Conservation (phyloP, 164 flowering plant genomes). For the Akebia trifoliata region DNA sequence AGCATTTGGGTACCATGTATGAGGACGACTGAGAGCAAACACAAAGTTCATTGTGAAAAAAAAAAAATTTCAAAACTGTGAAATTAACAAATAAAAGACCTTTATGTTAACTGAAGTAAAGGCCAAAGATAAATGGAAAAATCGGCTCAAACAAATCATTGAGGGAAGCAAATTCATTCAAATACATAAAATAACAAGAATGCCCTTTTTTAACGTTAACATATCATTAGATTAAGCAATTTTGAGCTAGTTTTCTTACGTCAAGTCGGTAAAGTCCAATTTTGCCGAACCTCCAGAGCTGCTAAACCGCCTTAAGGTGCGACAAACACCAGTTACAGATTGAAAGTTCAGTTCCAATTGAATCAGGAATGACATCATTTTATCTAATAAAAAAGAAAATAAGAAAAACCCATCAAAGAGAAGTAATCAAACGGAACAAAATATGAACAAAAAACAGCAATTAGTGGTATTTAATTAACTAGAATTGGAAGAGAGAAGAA, state of each 20-base stretch:
- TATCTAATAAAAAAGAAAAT: constrained; percentile 19
- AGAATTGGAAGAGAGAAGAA: not conserved
- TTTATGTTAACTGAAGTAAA: not conserved
- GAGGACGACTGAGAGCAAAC: constrained; percentile 54
- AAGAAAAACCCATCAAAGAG: not conserved
- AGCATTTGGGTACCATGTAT: constrained; percentile 90
- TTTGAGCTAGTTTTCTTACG: constrained; percentile 71
- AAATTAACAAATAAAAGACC: not conserved
- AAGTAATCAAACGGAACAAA: not conserved
- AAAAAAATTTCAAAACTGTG: not conserved
- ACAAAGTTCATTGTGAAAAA: not conserved
- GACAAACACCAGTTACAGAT: constrained; percentile 10
- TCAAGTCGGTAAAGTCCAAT: constrained; percentile 67
- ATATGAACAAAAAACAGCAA: not conserved
- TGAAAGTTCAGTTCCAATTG: constrained; percentile 20
- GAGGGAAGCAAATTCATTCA: too few species aligned
- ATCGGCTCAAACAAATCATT: not conserved
- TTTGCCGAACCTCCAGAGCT: constrained; percentile 26
- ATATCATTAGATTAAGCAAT: too few species aligned
- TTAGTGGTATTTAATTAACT: not conserved
- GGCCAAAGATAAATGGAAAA: too few species aligned
- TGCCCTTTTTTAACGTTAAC: too few species aligned
- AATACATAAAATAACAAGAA: not conserved
- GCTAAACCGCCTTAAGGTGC: constrained; percentile 35
- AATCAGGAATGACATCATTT: constrained; percentile 9